Evolutionary conservation across 768 basidiomycete genomes (phyloP).

Genomic region (Psilocybe tampanensis): DNA sequence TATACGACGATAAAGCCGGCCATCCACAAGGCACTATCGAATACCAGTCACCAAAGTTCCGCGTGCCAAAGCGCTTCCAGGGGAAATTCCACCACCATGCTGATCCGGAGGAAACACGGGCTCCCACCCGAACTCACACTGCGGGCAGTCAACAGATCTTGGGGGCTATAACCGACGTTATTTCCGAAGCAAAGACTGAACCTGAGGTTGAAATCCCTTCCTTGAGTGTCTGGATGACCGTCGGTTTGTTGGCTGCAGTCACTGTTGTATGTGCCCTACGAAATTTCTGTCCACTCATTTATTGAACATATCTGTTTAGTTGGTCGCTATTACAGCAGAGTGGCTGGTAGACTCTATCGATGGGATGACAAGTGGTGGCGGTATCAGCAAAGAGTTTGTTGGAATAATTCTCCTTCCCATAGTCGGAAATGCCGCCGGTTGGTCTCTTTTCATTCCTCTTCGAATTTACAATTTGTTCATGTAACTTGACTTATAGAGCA

Average conservation of each 20-base stretch:
- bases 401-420: slow-evolving; percentile 87
- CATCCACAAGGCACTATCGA: slow-evolving; percentile 35
- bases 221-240: slow-evolving; percentile 55
- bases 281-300: slow-evolving; percentile 8
- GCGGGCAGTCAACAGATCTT: slow-evolving; percentile 1
- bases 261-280: slow-evolving; percentile 55
- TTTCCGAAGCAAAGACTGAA: slow-evolving; percentile 24
- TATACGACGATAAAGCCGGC: slow-evolving; percentile 58
- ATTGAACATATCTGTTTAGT: slow-evolving; percentile 35
- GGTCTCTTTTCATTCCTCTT: slow-evolving; percentile 9
- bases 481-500: slow-evolving; percentile 54
- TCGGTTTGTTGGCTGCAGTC: slow-evolving; percentile 56
- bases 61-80: slow-evolving; percentile 2
- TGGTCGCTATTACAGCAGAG: slow-evolving; percentile 67
- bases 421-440: slow-evolving; percentile 84
- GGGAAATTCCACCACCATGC: neutral
- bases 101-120: neutral
- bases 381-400: slow-evolving; percentile 79
- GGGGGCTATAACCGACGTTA: neutral
- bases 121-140: neutral
- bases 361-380: slow-evolving; percentile 59
- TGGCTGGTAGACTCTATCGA: slow-evolving; percentile 82
- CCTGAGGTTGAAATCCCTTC: slow-evolving; percentile 53
- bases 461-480: neutral
- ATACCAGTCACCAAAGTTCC: slow-evolving; percentile 32